Percentiles rank a stretch among this genome's conserved stretches.
phyloP scores from a whole-genome alignment of 192 early-diverging fungal genomes.

The Kickxella alabastrina region DNA sequence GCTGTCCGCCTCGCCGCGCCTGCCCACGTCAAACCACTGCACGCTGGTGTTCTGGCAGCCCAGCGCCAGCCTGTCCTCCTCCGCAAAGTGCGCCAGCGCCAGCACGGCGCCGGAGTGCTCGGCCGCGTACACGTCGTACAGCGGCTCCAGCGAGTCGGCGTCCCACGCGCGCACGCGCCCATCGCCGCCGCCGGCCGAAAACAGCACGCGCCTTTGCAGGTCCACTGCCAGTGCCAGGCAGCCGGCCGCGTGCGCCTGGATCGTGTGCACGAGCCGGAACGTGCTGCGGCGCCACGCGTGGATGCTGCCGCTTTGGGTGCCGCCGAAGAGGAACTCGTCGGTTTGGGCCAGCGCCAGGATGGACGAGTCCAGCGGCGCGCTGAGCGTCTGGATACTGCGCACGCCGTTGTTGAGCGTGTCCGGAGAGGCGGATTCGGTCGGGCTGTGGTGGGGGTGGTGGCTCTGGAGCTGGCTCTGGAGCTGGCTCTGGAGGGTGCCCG shows the following conservation, averaged over 20 bases:
- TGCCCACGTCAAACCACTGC: slow-evolving; percentile 52
- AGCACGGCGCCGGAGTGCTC: slow-evolving; percentile 70
- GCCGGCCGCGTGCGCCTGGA: slow-evolving; percentile 28
- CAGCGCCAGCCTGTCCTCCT: slow-evolving; percentile 57
- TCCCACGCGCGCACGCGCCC: slow-evolving; percentile 72
- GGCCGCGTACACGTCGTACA: slow-evolving; percentile 62
- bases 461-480: too few species aligned
- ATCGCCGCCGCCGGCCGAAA: slow-evolving; percentile 57
- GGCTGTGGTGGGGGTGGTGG: too few species aligned
- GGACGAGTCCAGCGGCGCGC: slow-evolving; percentile 22
- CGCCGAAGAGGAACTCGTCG: slow-evolving; percentile 59
- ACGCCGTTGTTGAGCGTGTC: too few species aligned
- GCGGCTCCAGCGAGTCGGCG: slow-evolving; percentile 55
- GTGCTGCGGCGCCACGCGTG: slow-evolving; percentile 59
- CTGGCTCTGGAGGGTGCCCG: too few species aligned
- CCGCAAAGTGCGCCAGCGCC: slow-evolving; percentile 58
- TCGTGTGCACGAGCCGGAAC: slow-evolving; percentile 48
- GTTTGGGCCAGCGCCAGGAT: slow-evolving; percentile 63
- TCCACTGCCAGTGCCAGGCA: slow-evolving; percentile 27
- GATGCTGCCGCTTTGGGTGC: slow-evolving; percentile 62
- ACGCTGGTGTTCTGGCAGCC: slow-evolving; percentile 78
- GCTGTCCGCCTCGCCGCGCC: slow-evolving; percentile 4
- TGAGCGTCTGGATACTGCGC: slow-evolving; percentile 3
- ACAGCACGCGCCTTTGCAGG: slow-evolving; percentile 41
- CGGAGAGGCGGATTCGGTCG: too few species aligned